Evolutionary conservation across 352 stramenopile genomes (phyloP).

Genomic region (Aphanomyces euteiches): DNA sequence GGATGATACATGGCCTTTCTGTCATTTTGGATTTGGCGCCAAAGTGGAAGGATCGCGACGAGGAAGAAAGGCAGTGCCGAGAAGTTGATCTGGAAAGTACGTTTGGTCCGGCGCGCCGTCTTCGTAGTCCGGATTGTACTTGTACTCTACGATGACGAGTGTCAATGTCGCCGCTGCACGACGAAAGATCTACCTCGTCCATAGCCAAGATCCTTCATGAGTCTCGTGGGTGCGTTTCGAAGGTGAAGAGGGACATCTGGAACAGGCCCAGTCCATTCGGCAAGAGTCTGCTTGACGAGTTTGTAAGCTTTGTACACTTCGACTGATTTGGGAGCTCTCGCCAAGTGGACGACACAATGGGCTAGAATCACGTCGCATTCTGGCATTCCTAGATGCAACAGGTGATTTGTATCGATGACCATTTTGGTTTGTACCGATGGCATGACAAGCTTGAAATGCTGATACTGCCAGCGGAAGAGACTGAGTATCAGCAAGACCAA

Average conservation of each 20-base stretch:
- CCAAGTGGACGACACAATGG: constrained; percentile 73
- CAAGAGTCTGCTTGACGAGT: constrained; percentile 61
- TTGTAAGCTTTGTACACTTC: constrained; percentile 84
- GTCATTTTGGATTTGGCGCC: too few species aligned
- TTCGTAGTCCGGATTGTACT: constrained; percentile 75
- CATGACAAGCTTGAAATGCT: constrained; percentile 65
- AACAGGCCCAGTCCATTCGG: constrained; percentile 45
- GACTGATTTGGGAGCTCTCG: constrained; percentile 77
- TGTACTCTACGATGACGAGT: constrained; percentile 42
- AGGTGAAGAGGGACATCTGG: constrained; percentile 78
- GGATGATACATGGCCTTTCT: too few species aligned
- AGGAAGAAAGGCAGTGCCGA: constrained; percentile 57
- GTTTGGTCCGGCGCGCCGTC: constrained; percentile 74
- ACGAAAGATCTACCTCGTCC: constrained; percentile 37
- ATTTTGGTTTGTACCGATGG: constrained; percentile 8
- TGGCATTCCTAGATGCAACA: constrained; percentile 57
- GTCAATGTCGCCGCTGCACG: background rate
- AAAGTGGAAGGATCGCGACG: background rate
- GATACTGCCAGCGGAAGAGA: constrained; percentile 62
- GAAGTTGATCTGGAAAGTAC: constrained; percentile 70
- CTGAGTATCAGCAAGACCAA: constrained; percentile 68
- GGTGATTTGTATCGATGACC: constrained; percentile 32
- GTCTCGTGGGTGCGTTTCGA: constrained; percentile 71
- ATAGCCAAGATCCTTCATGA: constrained; percentile 78
- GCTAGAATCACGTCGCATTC: constrained; percentile 81